Evolutionary conservation across 768 basidiomycete genomes (phyloP).

Genomic region (Lactarius hatsudake): DNA sequence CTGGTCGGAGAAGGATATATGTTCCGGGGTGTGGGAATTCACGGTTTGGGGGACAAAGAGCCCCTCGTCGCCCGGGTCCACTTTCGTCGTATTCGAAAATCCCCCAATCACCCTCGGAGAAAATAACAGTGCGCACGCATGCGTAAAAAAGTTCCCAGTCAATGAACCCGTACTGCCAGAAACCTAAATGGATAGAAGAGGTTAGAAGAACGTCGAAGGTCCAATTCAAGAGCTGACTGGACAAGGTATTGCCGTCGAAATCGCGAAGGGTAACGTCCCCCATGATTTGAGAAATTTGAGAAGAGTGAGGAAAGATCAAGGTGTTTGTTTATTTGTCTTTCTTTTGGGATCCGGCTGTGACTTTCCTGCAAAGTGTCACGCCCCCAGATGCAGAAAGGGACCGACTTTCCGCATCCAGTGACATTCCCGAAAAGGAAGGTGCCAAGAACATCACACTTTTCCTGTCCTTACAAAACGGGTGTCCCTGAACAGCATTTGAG

Average conservation of each 20-base stretch:
- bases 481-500: too few relatives aligned
- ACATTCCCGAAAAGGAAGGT: too few relatives aligned
- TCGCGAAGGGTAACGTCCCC: background rate
- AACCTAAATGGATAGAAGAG: background rate
- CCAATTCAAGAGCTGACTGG: background rate
- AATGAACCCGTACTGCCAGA: background rate
- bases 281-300: background rate
- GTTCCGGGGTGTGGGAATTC: background rate
- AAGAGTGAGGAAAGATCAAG: too few relatives aligned
- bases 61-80: background rate
- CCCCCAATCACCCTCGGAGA: background rate
- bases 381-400: too few relatives aligned
- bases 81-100: background rate
- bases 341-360: too few relatives aligned
- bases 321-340: too few relatives aligned
- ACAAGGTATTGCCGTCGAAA: background rate
- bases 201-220: background rate
- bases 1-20: background rate
- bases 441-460: too few relatives aligned
- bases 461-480: too few relatives aligned
- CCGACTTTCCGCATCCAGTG: too few relatives aligned
- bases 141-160: background rate
- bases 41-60: background rate
- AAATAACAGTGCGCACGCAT: background rate
- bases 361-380: too few relatives aligned